Conservation (phyloP, 1,284 basidiomycete species). For the Hemileia vastatrix region DNA sequence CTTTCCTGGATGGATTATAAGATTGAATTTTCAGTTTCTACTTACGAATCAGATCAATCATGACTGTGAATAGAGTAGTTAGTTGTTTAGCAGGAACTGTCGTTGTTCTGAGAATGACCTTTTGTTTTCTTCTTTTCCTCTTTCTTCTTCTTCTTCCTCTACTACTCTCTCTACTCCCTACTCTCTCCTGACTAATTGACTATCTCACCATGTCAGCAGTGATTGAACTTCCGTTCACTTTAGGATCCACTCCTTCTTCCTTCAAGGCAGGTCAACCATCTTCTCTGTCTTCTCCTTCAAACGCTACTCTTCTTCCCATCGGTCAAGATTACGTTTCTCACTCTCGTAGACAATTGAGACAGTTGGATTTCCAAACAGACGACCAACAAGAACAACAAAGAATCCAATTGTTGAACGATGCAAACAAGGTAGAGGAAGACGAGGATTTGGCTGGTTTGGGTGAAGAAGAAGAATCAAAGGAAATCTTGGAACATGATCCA, state of each 20-base stretch:
- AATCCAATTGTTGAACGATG: constrained; percentile 51
- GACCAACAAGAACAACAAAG: constrained; percentile 35
- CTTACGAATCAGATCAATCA: too few relatives aligned
- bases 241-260: constrained; percentile 35
- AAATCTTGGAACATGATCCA: constrained; percentile 70
- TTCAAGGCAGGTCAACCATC: constrained; percentile 33
- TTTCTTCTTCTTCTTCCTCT: too few relatives aligned
- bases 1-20: too few relatives aligned
- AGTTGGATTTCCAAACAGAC: constrained; percentile 37
- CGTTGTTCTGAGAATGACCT: too few relatives aligned
- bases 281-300: constrained; percentile 32
- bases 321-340: constrained; percentile 39
- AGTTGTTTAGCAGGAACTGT: too few relatives aligned
- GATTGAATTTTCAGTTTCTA: too few relatives aligned
- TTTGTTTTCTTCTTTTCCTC: too few relatives aligned
- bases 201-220: too few relatives aligned
- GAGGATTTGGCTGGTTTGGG: constrained; percentile 77
- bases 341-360: constrained; percentile 36
- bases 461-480: constrained; percentile 71
- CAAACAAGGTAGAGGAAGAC: constrained; percentile 59
- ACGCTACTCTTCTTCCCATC: constrained; percentile 33
- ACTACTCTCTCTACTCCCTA: too few relatives aligned
- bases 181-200: too few relatives aligned
- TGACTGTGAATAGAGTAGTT: too few relatives aligned
- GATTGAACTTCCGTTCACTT: constrained; percentile 37